phyloP scores from a whole-genome alignment of 2,329 filamentous ascomycete species.

The Ceratocystis ficicola region DNA sequence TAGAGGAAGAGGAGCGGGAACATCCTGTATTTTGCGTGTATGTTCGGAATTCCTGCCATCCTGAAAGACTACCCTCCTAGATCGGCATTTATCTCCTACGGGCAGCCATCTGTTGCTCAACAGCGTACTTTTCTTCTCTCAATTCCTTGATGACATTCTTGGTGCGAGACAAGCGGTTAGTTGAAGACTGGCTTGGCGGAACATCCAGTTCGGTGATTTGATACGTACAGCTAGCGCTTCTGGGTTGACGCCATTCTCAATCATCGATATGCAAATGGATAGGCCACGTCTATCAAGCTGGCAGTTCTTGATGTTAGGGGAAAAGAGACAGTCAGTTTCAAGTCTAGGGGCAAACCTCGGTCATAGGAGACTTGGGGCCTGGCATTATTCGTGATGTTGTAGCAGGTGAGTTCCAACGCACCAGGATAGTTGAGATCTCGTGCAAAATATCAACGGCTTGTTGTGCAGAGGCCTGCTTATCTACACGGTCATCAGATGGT shows the following conservation, averaged over 20 bases:
- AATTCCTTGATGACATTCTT: slow-evolving; percentile 51
- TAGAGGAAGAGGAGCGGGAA: no score
- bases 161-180: neutral
- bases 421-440: slow-evolving; percentile 79
- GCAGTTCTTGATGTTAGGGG: slow-evolving; percentile 55
- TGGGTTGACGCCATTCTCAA: slow-evolving; percentile 94
- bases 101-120: slow-evolving; percentile 33
- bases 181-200: neutral
- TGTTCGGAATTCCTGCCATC: no score
- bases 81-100: slow-evolving; percentile 19
- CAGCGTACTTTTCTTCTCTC: slow-evolving; percentile 43
- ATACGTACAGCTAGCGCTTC: slow-evolving; percentile 76
- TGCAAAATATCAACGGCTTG: slow-evolving; percentile 73
- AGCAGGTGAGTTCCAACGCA: slow-evolving; percentile 35
- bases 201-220: neutral
- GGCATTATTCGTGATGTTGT: neutral
- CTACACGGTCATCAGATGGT: slow-evolving; percentile 38
- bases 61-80: neutral
- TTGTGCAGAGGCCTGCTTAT: slow-evolving; percentile 64
- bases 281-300: slow-evolving; percentile 81
- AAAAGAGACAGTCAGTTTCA: neutral
- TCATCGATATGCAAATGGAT: slow-evolving; percentile 89
- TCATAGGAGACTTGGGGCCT: neutral
- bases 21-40: no score
- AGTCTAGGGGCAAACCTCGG: neutral